Evolutionary conservation across 2,329 filamentous ascomycete species (phyloP), one percentile per base, ranked within the genome.

Genomic region (Dryadomyces quercus-mongolicae): DNA sequence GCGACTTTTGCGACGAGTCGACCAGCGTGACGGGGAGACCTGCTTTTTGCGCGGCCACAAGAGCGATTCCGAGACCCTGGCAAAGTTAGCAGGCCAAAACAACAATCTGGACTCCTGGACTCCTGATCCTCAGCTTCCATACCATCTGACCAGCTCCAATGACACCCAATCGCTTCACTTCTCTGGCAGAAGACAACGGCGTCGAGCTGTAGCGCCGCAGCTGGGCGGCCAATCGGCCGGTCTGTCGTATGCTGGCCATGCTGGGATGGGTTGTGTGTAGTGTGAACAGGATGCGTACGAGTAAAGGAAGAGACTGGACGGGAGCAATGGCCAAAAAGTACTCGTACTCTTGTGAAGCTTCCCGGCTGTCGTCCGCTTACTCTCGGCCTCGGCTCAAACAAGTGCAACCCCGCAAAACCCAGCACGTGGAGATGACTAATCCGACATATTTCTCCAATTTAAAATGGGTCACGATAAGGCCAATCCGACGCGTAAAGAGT

Each of bases 71-170:
- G 47, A 98, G 74, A 56, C 93, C 93, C 92, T 97, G 62, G 12
- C n/a, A 3, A 25, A 2, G 1, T 16, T 3, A 12, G 13, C 7
- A 36, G 38, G 49, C 16, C 45, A 48, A 16, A 18, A 18, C 21
- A 49, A 6, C n/a, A n/a, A n/a, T n/a, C n/a, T n/a, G n/a, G n/a
- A n/a, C n/a, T n/a, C n/a, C n/a, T n/a, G n/a, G n/a, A n/a, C n/a
- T n/a, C n/a, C n/a, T n/a, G n/a, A n/a, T n/a, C n/a, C n/a, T n/a
- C n/a, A n/a, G n/a, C n/a, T 44, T 12, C 8, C 25, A 31, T 71
- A 95, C 91, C 91, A 97, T 96, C 69, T 97, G 93, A 31, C 93
- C 93, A 53, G 92, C 91, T 60, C 93, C 93, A 65, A 98, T 78
- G 51, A 98, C 92, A 65, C 92, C 93, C 45, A 98, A 73, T 61